These are phyloP conservation scores for Xerocomellus chrysenteron DNA, from an alignment of 768 basidiomycete species.

Conservation along the genomic window DNA sequence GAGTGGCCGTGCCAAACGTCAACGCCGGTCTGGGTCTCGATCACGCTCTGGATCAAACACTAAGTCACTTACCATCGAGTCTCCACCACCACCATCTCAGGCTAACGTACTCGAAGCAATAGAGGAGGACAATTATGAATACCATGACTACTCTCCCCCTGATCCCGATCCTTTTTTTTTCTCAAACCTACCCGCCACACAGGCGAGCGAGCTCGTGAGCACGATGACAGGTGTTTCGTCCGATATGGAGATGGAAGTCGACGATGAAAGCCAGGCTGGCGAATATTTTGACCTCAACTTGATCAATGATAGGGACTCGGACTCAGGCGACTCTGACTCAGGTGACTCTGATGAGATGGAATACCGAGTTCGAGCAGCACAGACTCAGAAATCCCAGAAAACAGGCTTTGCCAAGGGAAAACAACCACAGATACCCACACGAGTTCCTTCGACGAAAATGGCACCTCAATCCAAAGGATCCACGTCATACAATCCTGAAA, in stretches of 20 bases:
- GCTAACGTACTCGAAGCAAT: neutral
- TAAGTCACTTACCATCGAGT: too few relatives aligned
- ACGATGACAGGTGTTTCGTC: neutral
- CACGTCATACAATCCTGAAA: neutral
- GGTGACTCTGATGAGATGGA: neutral
- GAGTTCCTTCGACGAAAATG: neutral
- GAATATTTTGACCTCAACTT: neutral
- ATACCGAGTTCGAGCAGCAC: neutral
- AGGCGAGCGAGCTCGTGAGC: neutral
- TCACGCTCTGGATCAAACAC: too few relatives aligned
- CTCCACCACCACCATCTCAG: neutral
- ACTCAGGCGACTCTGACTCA: neutral
- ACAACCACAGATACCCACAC: neutral
- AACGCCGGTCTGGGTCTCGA: too few relatives aligned
- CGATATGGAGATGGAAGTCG: neutral
- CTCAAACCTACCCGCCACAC: neutral
- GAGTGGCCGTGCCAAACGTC: too few relatives aligned
- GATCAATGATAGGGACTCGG: neutral
- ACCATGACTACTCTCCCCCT: neutral
- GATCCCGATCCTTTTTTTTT: neutral
- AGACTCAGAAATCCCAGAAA: neutral
- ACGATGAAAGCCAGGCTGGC: neutral
- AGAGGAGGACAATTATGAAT: neutral
- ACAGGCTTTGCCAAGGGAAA: neutral
- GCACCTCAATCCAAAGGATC: neutral